Percentiles rank a stretch among this genome's conserved stretches.
Evolutionary conservation across 257 asterid genomes (phyloP).

Genomic region (Rehmannia glutinosa): DNA sequence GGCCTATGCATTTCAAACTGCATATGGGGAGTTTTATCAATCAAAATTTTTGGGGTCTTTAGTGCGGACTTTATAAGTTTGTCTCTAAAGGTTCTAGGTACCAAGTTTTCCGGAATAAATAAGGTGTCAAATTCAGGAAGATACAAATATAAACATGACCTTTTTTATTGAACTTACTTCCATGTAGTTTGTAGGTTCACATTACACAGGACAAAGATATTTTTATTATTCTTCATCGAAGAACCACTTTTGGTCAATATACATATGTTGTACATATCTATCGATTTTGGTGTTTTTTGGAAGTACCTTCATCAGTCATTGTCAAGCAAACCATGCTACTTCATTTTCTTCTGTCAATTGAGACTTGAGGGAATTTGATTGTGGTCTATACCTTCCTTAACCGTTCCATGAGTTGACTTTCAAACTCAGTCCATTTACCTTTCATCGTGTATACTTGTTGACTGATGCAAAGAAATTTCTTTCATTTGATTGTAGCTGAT

Average conservation of each 20-base stretch:
- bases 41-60: background rate
- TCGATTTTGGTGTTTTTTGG: background rate
- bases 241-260: background rate
- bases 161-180: too few species aligned
- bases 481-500: too few species aligned
- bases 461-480: too few species aligned
- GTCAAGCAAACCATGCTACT: background rate
- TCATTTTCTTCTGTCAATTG: background rate
- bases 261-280: background rate
- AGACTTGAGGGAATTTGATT: background rate
- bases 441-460: too few species aligned
- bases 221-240: background rate
- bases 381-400: too few species aligned
- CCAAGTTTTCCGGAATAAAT: background rate
- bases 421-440: too few species aligned
- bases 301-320: background rate
- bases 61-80: background rate
- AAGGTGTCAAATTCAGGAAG: too few species aligned
- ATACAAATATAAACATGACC: too few species aligned
- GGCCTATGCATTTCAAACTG: background rate
- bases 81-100: background rate
- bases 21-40: background rate
- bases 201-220: too few species aligned
- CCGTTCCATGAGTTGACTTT: too few species aligned
- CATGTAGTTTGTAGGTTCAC: too few species aligned